Evolutionary conservation across 164 flowering plant species (phyloP).

Genomic region (Nymphaea colorata): DNA sequence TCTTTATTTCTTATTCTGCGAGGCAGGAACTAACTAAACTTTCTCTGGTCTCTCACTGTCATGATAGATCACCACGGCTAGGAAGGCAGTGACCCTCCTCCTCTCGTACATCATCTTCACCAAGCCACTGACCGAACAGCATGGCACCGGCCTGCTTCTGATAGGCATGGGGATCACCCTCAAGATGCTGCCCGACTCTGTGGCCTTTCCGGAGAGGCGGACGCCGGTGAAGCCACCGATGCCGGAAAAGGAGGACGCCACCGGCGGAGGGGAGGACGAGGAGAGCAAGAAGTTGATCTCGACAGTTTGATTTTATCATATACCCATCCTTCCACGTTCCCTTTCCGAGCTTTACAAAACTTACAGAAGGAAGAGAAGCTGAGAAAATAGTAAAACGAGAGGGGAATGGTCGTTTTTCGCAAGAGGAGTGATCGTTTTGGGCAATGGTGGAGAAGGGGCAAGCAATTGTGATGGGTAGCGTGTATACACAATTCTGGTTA

Average conservation of each 20-base stretch:
- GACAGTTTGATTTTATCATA: not conserved
- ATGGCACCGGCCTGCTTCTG: constrained; percentile 71
- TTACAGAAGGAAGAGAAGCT: not conserved
- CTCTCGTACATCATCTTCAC: constrained; percentile 87
- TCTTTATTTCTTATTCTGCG: too few relatives aligned
- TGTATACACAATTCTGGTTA: not conserved
- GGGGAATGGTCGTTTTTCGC: too few relatives aligned
- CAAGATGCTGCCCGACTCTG: constrained; percentile 84
- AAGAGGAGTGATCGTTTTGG: too few relatives aligned
- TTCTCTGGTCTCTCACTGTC: not conserved
- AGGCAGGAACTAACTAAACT: too few relatives aligned
- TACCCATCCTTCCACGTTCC: not conserved
- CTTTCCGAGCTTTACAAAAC: not conserved
- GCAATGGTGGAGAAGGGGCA: too few relatives aligned
- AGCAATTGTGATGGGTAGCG: not conserved
- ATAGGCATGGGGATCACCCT: constrained; percentile 76
- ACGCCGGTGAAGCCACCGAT: constrained; percentile 14
- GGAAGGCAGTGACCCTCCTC: constrained; percentile 81
- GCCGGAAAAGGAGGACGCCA: not conserved
- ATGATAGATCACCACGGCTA: constrained; percentile 71
- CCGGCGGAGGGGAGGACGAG: not conserved
- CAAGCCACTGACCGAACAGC: constrained; percentile 88
- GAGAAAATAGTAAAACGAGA: not conserved
- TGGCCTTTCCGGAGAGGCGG: constrained; percentile 62
- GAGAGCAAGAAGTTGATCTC: not conserved